A percentile compares a stretch with the other conserved stretches of the same genome.
phyloP scores from a whole-genome alignment of 768 basidiomycete species.

The Hygrocybe coccinea region DNA sequence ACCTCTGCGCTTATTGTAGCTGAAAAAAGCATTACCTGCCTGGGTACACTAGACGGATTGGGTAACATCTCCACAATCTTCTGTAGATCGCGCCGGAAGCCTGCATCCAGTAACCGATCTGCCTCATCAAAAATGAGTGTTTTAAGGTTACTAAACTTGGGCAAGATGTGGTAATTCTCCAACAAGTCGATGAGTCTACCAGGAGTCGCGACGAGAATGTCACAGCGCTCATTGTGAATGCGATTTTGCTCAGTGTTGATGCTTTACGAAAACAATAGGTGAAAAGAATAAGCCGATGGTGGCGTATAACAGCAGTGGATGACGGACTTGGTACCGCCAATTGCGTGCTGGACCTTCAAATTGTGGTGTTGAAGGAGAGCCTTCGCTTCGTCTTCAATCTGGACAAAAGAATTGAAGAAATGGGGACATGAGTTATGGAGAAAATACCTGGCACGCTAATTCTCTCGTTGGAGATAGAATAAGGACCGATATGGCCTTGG shows the following conservation, averaged over 20 bases:
- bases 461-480: conserved; percentile 73
- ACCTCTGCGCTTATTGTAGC: conserved; percentile 74
- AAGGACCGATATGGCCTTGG: conserved; percentile 46
- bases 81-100: conserved; percentile 64
- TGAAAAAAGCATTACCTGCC: conserved; percentile 67
- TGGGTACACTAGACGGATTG: conserved; percentile 43
- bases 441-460: conserved; percentile 60
- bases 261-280: conserved; percentile 3
- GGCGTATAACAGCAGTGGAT: neutral
- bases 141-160: conserved; percentile 36
- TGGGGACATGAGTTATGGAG: conserved; percentile 36
- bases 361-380: conserved; percentile 37
- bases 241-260: conserved; percentile 16
- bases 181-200: conserved; percentile 72
- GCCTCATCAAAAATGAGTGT: conserved; percentile 68
- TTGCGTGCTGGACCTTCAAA: conserved; percentile 44
- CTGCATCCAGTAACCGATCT: conserved; percentile 68
- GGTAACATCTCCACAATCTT: conserved; percentile 50
- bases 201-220: conserved; percentile 70
- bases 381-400: conserved; percentile 61
- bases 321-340: conserved; percentile 52
- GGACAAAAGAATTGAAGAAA: conserved; percentile 23
- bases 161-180: conserved; percentile 32
- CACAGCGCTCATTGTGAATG: conserved; percentile 28
- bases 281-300: neutral